phyloP scores from a whole-genome alignment of 306 rosid genomes.

The Cyclanthera cordifolia region DNA sequence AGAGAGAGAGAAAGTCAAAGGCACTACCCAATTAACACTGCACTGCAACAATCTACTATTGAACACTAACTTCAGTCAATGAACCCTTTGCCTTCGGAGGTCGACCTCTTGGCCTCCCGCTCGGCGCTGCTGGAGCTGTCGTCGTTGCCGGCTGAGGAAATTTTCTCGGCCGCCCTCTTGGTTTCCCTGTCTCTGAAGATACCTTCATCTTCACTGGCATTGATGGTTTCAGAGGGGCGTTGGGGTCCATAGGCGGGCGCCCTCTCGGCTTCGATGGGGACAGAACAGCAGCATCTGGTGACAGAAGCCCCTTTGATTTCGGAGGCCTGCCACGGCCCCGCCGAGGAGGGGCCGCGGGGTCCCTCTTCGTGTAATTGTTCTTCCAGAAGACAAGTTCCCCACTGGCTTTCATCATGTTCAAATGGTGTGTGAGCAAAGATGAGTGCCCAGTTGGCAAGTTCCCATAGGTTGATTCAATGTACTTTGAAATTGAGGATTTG shows the following conservation, averaged over 20 bases:
- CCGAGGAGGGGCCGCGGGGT: conserved; percentile 51
- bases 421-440: conserved; percentile 45
- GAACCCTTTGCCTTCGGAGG: conserved; percentile 62
- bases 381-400: conserved; percentile 57
- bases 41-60: conserved; percentile 19
- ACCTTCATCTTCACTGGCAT: conserved; percentile 21
- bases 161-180: conserved; percentile 70
- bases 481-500: conserved; percentile 60
- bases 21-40: conserved; percentile 14
- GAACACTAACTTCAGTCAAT: conserved; percentile 51
- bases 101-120: conserved; percentile 59
- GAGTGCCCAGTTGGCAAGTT: conserved; percentile 59
- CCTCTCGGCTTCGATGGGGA: conserved; percentile 53
- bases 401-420: conserved; percentile 45
- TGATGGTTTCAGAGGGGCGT: conserved; percentile 30
- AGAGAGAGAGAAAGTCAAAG: neutral
- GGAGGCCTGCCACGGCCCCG: conserved; percentile 81
- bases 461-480: conserved; percentile 59
- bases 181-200: conserved; percentile 28
- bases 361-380: conserved; percentile 53
- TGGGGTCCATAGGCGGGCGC: conserved; percentile 66
- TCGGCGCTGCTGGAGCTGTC: neutral
- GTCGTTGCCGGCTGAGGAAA: conserved; percentile 26
- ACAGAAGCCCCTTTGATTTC: conserved; percentile 33
- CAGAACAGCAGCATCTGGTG: neutral